phyloP scores from a whole-genome alignment of 306 rosid genomes.

The Cucurbita ficifolia region DNA sequence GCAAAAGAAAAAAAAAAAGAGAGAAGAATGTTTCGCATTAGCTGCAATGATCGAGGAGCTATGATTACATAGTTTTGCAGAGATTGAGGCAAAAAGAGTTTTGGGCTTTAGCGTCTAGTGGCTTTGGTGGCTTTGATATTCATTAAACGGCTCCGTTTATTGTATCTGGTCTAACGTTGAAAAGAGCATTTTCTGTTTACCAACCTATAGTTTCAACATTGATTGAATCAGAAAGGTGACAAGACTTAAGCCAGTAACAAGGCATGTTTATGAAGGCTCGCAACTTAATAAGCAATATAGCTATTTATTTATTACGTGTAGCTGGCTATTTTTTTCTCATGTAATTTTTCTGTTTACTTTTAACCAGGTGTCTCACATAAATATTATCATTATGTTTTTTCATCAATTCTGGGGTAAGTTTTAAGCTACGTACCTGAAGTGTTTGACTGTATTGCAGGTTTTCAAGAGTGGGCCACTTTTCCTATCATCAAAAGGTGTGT shows the following conservation, averaged over 20 bases:
- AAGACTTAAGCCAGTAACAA: neutral
- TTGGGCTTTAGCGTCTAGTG: neutral
- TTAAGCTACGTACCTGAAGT: slow-evolving; percentile 1
- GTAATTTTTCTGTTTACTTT: neutral
- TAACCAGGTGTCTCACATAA: neutral
- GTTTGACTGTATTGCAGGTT: slow-evolving; percentile 34
- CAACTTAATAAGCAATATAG: neutral
- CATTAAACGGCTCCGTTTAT: neutral
- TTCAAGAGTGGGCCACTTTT: slow-evolving; percentile 93
- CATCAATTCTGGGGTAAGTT: neutral
- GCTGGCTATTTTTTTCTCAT: neutral
- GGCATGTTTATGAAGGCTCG: neutral
- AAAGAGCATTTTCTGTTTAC: neutral
- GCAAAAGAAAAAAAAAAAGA: neutral
- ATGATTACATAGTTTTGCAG: neutral
- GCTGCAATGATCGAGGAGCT: neutral
- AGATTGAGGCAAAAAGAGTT: neutral
- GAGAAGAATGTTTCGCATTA: neutral
- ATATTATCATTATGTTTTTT: neutral
- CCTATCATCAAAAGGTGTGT: slow-evolving; percentile 86
- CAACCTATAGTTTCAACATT: neutral
- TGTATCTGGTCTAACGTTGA: neutral
- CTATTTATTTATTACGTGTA: neutral
- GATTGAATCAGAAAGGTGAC: neutral
- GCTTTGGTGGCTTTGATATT: neutral